Percentiles rank a stretch among this genome's conserved stretches.
These are phyloP conservation scores for Calocybe gangraenosa DNA, from an alignment of 768 basidiomycete species.

Conservation along the genomic window DNA sequence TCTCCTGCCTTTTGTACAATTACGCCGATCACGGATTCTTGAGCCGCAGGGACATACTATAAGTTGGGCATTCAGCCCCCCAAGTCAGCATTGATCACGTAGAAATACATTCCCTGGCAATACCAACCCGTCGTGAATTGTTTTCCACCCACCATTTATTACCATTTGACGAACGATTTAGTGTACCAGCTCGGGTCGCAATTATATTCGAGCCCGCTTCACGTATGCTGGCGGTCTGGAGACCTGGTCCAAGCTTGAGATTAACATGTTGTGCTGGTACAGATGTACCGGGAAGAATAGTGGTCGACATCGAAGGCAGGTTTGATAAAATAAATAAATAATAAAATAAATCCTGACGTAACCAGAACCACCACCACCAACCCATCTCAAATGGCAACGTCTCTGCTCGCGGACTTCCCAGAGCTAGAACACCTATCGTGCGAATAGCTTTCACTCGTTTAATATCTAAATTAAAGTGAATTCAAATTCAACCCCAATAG, in stretches of 20 bases:
- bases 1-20: constrained; percentile 81
- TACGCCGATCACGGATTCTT: constrained; percentile 86
- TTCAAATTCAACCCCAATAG: too few species aligned
- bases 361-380: constrained; percentile 5
- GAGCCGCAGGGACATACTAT: constrained; percentile 87
- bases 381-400: constrained; percentile 32
- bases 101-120: constrained; percentile 1
- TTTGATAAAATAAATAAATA: constrained; percentile 1
- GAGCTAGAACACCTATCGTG: constrained; percentile 73
- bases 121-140: constrained; percentile 77
- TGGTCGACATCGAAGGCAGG: constrained; percentile 40
- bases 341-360: constrained; percentile 12
- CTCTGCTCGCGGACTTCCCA: constrained; percentile 60
- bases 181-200: constrained; percentile 65
- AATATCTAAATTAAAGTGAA: too few species aligned
- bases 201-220: constrained; percentile 33
- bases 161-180: constrained; percentile 67
- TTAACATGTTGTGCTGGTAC: constrained; percentile 73
- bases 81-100: constrained; percentile 3
- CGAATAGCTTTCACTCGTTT: constrained; percentile 17
- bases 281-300: constrained; percentile 78
- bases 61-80: constrained; percentile 1
- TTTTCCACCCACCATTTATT: constrained; percentile 89
- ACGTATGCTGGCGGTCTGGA: constrained; percentile 40
- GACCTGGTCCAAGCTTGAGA: constrained; percentile 84